A percentile compares a stretch with the other conserved stretches of the same genome.
Conservation (phyloP, 2,329 filamentous ascomycete species). For the Fusarium floridanum region DNA sequence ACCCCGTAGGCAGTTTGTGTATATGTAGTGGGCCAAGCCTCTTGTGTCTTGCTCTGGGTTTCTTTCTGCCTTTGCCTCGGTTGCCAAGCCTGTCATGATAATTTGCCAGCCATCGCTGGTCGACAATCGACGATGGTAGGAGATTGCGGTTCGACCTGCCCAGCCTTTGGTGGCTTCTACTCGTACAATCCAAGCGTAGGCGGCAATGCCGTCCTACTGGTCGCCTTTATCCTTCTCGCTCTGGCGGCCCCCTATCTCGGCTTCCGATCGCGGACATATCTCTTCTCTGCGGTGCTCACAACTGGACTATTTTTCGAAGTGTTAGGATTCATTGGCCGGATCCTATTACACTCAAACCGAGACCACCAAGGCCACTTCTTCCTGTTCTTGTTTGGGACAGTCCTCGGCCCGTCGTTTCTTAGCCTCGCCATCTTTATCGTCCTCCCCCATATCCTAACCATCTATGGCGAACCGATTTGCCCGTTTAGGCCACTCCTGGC, state of each 20-base stretch:
- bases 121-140: conserved; percentile 50
- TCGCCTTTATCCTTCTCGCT: conserved; percentile 56
- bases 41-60: conserved; percentile 27
- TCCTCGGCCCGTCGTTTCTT: conserved; percentile 62
- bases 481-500: conserved; percentile 52
- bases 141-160: conserved; percentile 54
- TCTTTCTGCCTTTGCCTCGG: conserved; percentile 21
- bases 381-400: conserved; percentile 61
- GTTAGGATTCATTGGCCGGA: conserved; percentile 60
- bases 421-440: conserved; percentile 59
- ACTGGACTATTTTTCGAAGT: conserved; percentile 59
- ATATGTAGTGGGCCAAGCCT: conserved; percentile 47
- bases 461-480: conserved; percentile 61
- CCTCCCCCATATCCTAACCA: conserved; percentile 60
- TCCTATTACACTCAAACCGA: conserved; percentile 55
- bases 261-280: conserved; percentile 53
- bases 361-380: conserved; percentile 55
- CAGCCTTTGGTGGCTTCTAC: conserved; percentile 54
- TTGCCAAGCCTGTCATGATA: conserved; percentile 44
- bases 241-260: conserved; percentile 55
- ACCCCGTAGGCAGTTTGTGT: conserved; percentile 8
- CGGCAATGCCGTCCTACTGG: conserved; percentile 58
- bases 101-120: conserved; percentile 32
- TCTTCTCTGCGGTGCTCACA: conserved; percentile 57
- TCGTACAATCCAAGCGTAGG: conserved; percentile 52